A percentile compares a stretch with the other conserved stretches of the same genome.
Evolutionary conservation across 495 filamentous ascomycete species (phyloP).

Genomic region (Podospora pseudoanserina): DNA sequence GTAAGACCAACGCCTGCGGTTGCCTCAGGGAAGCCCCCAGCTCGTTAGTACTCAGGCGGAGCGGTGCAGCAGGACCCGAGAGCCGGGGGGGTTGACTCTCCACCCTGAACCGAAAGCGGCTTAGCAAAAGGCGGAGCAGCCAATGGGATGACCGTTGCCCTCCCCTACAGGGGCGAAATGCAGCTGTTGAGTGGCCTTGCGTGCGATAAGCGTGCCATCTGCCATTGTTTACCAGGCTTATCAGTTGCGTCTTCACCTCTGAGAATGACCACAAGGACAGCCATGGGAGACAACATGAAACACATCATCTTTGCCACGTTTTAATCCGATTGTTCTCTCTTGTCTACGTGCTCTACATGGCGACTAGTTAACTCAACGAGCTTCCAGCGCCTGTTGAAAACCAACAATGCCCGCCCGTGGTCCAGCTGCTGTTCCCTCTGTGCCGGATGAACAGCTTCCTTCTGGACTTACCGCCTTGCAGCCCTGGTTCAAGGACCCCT

Average conservation of each 20-base stretch:
- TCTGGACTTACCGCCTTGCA: slow-evolving; percentile 11
- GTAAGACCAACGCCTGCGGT: slow-evolving; percentile 26
- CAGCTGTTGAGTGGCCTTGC: slow-evolving; percentile 8
- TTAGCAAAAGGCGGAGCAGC: slow-evolving; percentile 29
- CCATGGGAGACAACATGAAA: not conserved
- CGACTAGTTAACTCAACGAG: not conserved
- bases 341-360: not conserved
- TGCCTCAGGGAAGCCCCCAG: slow-evolving; percentile 26
- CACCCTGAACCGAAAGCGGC: slow-evolving; percentile 14
- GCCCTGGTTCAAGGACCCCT: slow-evolving; percentile 3
- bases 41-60: slow-evolving; percentile 16
- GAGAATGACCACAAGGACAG: not conserved
- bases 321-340: not conserved
- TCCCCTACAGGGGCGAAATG: slow-evolving; percentile 25
- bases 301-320: not conserved
- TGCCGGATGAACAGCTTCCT: not conserved
- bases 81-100: slow-evolving; percentile 21
- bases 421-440: not conserved
- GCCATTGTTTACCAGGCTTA: not conserved
- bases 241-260: slow-evolving; percentile 8
- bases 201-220: slow-evolving; percentile 18
- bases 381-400: not conserved
- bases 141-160: slow-evolving; percentile 22
- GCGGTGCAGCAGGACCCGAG: slow-evolving; percentile 10
- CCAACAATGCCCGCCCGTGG: not conserved